Conservation (phyloP, 1,139 yeast genomes). For the Waltiozyma sp. region DNA sequence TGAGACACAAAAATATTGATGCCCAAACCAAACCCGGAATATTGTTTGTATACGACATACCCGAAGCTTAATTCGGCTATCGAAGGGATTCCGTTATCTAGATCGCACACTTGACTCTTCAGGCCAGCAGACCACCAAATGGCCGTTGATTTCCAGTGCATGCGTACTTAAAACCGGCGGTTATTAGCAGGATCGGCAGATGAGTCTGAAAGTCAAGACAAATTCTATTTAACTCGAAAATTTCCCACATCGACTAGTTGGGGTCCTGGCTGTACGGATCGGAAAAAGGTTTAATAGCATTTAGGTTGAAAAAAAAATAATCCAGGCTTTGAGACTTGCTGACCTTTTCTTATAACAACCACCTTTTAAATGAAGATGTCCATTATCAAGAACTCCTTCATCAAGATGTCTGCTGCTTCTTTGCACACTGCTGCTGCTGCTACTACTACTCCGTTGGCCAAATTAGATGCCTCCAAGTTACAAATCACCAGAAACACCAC, state of each 20-base stretch:
- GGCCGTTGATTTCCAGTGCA: not conserved
- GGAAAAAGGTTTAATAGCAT: no score
- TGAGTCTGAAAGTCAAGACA: not conserved
- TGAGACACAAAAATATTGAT: no score
- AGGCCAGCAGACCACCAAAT: no score
- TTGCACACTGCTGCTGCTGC: conserved; percentile 1
- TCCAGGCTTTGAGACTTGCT: no score
- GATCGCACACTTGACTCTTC: no score
- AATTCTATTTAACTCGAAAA: not conserved
- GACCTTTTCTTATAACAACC: not conserved
- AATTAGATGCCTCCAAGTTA: conserved; percentile 62
- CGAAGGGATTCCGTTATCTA: not conserved
- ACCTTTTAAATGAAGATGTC: not conserved
- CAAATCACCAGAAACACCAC: conserved; percentile 41
- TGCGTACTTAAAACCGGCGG: not conserved
- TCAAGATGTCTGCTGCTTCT: not conserved
- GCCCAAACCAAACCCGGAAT: no score
- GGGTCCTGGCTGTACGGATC: not conserved
- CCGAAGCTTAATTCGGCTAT: not conserved
- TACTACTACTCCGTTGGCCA: conserved; percentile 21
- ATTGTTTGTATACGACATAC: not conserved
- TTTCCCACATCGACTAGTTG: not conserved
- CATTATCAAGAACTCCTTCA: not conserved
- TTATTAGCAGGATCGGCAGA: not conserved
- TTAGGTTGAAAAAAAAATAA: not conserved